Conservation (phyloP, 164 flowering plant genomes). For the Tetrastigma voinierianum region DNA sequence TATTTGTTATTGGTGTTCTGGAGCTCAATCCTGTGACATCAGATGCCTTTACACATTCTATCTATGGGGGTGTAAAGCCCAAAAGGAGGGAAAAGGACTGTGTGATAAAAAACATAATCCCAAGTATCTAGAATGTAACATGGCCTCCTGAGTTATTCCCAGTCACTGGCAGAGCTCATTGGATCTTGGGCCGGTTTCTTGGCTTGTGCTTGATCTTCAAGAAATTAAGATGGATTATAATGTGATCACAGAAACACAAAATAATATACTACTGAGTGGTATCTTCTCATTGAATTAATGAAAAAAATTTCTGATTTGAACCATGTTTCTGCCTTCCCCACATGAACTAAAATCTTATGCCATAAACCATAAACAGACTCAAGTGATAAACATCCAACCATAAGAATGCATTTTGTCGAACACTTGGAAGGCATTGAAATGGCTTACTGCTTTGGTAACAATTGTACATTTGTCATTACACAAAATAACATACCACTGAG, state of each 20-base stretch:
- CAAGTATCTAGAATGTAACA: not conserved
- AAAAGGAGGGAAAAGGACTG: conserved; percentile 19
- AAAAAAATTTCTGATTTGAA: no score
- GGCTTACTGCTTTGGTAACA: conserved; percentile 89
- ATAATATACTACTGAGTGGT: no score
- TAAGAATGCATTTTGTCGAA: no score
- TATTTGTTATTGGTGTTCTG: conserved; percentile 34
- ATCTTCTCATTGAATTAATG: no score
- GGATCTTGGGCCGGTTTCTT: no score
- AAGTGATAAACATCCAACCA: no score
- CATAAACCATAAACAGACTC: conserved; percentile 51
- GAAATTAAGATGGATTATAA: no score
- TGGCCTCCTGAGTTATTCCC: not conserved
- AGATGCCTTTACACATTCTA: conserved; percentile 65
- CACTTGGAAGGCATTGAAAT: no score
- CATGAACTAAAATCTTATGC: conserved; percentile 78
- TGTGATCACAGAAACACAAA: no score
- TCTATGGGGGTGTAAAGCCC: conserved; percentile 71
- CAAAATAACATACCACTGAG: no score
- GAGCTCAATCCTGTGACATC: conserved; percentile 58
- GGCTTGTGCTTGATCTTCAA: no score
- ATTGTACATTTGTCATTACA: no score
- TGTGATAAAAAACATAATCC: conserved; percentile 12
- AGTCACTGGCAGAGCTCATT: not conserved
- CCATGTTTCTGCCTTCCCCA: conserved; percentile 44